Base-by-base conservation (phyloP, 306 rosid species). In the Cicer bijugum region DNA sequence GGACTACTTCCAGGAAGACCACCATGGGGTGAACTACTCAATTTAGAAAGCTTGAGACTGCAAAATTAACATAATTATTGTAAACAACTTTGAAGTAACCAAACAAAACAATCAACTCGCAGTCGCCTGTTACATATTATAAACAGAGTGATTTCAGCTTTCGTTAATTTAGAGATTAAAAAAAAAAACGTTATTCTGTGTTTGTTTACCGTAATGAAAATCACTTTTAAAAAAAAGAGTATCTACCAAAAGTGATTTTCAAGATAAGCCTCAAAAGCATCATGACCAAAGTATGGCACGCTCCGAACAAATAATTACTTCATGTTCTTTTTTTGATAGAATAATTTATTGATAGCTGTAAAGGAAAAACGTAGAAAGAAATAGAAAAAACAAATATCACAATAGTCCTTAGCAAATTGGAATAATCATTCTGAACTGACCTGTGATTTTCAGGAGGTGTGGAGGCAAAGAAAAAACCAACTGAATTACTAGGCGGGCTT, bases 401-500 rank as follows among this genome's bases (percentile, higher is more conserved):
- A 71, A 48, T 17, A 71, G 70, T 67, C 67, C 77, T 70, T 45
- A 67, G 79, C 48, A 81, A 81, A 23, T 59, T 68, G 58, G 23
- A 78, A 78, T 39, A 85, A 71, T 61, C 72, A 60, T 64, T 75
- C 73, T 56, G 65, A 79, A 88, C 96, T 90, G 82, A 94, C 99
- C 97, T 64, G 45, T 88, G 88, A 85, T 77, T 87, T 74, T 94
- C 99, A 74, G 99, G 99, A 77, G 96, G 95, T 0, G 99, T 91
- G 71, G 99, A 91, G 74, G 88, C 83, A 82, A 89, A 94, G 97
- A 91, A 94, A 86, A 84, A 94, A 55, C 99, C 99, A 86, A 94
- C 89, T 4, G 99, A 91, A 79, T 85, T 88, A 80, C 95, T 89
- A 45, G 98, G 97, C 2, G 99, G 97, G 78, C 97, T 94, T 84